phyloP scores from a whole-genome alignment of 805 yeast species.

The Brettanomyces sp. region DNA sequence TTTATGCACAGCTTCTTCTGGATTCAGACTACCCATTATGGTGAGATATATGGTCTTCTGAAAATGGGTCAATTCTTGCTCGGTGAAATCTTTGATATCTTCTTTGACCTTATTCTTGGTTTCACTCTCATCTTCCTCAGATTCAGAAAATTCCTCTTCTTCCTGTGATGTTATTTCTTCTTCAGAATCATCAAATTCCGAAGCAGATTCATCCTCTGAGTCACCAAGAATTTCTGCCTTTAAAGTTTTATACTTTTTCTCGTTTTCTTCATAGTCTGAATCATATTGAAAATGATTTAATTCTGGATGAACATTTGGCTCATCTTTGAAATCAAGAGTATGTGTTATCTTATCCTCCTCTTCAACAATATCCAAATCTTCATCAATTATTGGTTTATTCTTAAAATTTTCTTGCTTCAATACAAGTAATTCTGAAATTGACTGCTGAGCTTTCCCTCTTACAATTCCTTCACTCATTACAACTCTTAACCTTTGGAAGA shows the following conservation, averaged over 20 bases:
- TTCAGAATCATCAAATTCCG: constrained; percentile 2
- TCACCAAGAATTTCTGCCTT: constrained; percentile 38
- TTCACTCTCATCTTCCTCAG: constrained; percentile 17
- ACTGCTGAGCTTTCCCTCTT: constrained; percentile 31
- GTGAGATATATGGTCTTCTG: constrained; percentile 75
- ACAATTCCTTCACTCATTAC: constrained; percentile 48
- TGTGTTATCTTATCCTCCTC: constrained; percentile 55
- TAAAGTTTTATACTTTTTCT: constrained; percentile 36
- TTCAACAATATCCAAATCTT: constrained; percentile 51
- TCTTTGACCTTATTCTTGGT: constrained; percentile 10
- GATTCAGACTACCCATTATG: constrained; percentile 80
- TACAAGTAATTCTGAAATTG: constrained; percentile 44
- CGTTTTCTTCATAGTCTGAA: constrained; percentile 38
- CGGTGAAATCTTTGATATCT: constrained; percentile 58
- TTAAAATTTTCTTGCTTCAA: constrained; percentile 35
- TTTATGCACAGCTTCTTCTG: constrained; percentile 91
- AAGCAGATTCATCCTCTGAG: constrained; percentile 6
- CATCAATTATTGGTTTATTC: constrained; percentile 29
- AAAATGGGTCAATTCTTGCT: constrained; percentile 48
- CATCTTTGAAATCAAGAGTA: constrained; percentile 43
- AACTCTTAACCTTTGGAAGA: constrained; percentile 49
- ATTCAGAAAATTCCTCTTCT: constrained; percentile 6
- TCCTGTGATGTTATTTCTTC: background rate
- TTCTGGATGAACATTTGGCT: constrained; percentile 33
- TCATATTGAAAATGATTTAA: constrained; percentile 45